These are phyloP conservation scores for Aspergillus biplanus DNA, from an alignment of 495 filamentous ascomycete species.

Conservation along the genomic window DNA sequence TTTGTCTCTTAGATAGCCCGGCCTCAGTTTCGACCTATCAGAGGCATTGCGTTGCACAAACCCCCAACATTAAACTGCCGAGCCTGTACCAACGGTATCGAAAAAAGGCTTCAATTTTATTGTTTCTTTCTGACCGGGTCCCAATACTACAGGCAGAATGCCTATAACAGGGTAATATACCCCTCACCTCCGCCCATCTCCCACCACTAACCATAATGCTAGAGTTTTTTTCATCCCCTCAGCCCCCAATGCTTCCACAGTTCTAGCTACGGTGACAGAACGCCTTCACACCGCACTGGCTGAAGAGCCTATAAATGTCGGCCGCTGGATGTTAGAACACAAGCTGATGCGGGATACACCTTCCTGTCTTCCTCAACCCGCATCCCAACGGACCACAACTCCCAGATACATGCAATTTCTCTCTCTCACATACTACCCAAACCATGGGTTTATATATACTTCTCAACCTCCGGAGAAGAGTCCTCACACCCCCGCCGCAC, in stretches of 20 bases:
- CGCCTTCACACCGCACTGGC: constrained; percentile 44
- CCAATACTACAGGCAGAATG: constrained; percentile 25
- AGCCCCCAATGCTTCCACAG: constrained; percentile 45
- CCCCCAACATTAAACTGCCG: not conserved
- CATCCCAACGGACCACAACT: constrained; percentile 32
- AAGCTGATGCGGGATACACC: constrained; percentile 53
- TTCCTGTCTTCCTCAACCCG: constrained; percentile 41
- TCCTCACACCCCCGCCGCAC: constrained; percentile 11
- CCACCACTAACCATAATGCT: constrained; percentile 17
- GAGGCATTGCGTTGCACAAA: not conserved
- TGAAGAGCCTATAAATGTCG: constrained; percentile 42
- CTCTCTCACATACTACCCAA: constrained; percentile 43
- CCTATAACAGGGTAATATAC: constrained; percentile 38
- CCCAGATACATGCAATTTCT: constrained; percentile 53
- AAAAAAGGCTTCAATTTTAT: not conserved
- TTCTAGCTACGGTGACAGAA: constrained; percentile 40
- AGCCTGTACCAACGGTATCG: not conserved
- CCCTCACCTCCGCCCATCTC: not conserved
- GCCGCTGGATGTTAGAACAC: constrained; percentile 49
- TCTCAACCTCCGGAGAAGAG: constrained; percentile 34
- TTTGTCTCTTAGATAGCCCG: not conserved
- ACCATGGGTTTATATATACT: constrained; percentile 51
- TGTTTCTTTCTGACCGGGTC: not conserved
- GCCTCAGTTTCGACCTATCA: not conserved
- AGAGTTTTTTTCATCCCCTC: constrained; percentile 54